These are phyloP conservation scores for Trichoderma gamsii DNA, from an alignment of 495 filamentous ascomycete genomes.

Conservation along the genomic window DNA sequence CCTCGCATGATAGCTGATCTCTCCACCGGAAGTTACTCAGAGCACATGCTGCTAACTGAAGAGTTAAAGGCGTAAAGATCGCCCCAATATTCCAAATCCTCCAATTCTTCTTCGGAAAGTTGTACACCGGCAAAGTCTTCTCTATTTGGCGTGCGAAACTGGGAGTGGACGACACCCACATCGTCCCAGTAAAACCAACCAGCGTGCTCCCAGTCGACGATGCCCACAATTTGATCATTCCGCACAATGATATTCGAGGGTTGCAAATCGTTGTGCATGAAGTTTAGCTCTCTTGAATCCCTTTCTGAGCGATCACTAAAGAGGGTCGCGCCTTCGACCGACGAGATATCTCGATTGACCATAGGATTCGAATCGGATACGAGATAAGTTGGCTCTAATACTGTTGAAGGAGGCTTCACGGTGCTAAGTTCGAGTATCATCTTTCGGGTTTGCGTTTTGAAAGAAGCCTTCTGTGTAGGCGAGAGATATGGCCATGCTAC, in stretches of 20 bases:
- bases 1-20: too few species aligned
- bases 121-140: slow-evolving; percentile 28
- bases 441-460: slow-evolving; percentile 37
- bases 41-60: too few species aligned
- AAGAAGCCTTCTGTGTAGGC: slow-evolving; percentile 31
- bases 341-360: slow-evolving; percentile 30
- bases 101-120: too few species aligned
- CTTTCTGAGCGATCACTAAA: slow-evolving; percentile 23
- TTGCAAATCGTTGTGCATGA: slow-evolving; percentile 42
- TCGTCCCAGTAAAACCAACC: slow-evolving; percentile 41
- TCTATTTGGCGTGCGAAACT: slow-evolving; percentile 33
- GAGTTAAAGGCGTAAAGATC: too few species aligned
- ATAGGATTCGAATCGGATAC: slow-evolving; percentile 34
- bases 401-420: slow-evolving; percentile 23
- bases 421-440: slow-evolving; percentile 43
- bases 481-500: slow-evolving; percentile 43
- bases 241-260: slow-evolving; percentile 39
- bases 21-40: too few species aligned
- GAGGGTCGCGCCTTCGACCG: slow-evolving; percentile 29
- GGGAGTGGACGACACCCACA: slow-evolving; percentile 33
- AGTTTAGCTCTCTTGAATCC: slow-evolving; percentile 29
- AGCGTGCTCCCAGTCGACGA: slow-evolving; percentile 45
- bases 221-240: slow-evolving; percentile 36
- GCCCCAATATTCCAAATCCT: too few species aligned
- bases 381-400: slow-evolving; percentile 25